Evolutionary conservation across 169 alveolate species (phyloP), one percentile per base, ranked within the genome.

Genomic region (Plasmodium cynomolgi): DNA sequence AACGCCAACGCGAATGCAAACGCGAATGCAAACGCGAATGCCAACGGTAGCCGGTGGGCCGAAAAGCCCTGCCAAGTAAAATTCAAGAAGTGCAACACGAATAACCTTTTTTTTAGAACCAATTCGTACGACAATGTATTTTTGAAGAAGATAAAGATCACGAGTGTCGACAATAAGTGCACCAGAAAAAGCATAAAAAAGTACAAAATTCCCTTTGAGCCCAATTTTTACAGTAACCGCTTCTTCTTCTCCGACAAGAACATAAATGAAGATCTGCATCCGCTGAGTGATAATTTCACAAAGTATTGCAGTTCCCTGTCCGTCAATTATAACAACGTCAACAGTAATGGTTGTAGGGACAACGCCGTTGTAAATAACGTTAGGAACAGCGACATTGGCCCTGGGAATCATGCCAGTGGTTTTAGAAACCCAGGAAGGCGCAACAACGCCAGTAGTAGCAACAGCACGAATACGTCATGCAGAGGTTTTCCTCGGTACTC

Each of bases 161-260:
- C 84, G 17, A 90, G 15, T 6, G 83, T 79, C 47, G 81, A 86
- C 81, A 71, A 71, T 80, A 90, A 44, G 68, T 50, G 54, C 72
- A 44, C 62, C 20, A 81, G 73, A 81, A 31, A 68, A 50, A 62
- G 80, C 47, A 72, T 81, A 33, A 90, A 81, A 80, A 90, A 90
- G 82, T 90, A 90, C 33, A 39, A 33, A 62, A 68, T 90, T 68
- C 94, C 94, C 17, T 90, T 90, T 68, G 94, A 90, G 85, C 94
- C 94, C 8, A 90, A 90, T 90, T 79, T 90, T 81, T 90, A 81
- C 50, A 90, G 91, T 31, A 90, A 11, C 17, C 83, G 91, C 34
- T 90, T 90, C 54, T 90, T 90, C 73, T 79, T 90, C 39, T 90
- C 91, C 31, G 94, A 90, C 58, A 81, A 90, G 47, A 31, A 81